These are phyloP conservation scores for Celoporthe dispersa DNA, from an alignment of 2,329 filamentous ascomycete species.

Conservation along the genomic window DNA sequence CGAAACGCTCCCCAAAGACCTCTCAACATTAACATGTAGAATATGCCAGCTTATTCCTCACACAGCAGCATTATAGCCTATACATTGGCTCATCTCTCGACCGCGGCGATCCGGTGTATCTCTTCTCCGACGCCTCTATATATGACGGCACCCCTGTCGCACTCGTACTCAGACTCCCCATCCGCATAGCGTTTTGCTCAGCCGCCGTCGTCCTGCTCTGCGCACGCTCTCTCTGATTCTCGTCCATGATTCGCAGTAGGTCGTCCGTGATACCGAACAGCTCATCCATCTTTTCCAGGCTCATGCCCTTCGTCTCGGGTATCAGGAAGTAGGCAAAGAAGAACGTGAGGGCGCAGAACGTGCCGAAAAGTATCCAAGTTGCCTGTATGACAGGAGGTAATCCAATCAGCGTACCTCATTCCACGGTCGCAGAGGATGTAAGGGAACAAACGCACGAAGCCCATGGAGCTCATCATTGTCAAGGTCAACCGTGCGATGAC, in stretches of 20 bases:
- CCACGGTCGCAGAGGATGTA: not conserved
- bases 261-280: constrained; percentile 63
- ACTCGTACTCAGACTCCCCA: not conserved
- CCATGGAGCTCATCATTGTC: constrained; percentile 65
- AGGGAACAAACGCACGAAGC: constrained; percentile 41
- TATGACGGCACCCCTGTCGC: not conserved
- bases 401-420: constrained; percentile 1
- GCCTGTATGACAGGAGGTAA: constrained; percentile 42
- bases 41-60: not conserved
- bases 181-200: not conserved
- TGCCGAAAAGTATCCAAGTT: constrained; percentile 71
- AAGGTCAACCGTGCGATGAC: constrained; percentile 67
- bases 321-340: constrained; percentile 70
- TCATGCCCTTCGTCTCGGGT: constrained; percentile 71
- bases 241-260: constrained; percentile 37
- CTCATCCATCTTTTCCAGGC: constrained; percentile 68
- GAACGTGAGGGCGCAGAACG: constrained; percentile 68
- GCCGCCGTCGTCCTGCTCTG: constrained; percentile 17
- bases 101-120: constrained; percentile 3
- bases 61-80: not conserved
- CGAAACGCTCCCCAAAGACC: not conserved
- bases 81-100: constrained; percentile 16
- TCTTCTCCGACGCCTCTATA: constrained; percentile 1
- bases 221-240: constrained; percentile 21
- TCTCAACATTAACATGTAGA: not conserved